Base-by-base conservation (phyloP, 2,329 filamentous ascomycete genomes). In the Fusarium globosum region DNA sequence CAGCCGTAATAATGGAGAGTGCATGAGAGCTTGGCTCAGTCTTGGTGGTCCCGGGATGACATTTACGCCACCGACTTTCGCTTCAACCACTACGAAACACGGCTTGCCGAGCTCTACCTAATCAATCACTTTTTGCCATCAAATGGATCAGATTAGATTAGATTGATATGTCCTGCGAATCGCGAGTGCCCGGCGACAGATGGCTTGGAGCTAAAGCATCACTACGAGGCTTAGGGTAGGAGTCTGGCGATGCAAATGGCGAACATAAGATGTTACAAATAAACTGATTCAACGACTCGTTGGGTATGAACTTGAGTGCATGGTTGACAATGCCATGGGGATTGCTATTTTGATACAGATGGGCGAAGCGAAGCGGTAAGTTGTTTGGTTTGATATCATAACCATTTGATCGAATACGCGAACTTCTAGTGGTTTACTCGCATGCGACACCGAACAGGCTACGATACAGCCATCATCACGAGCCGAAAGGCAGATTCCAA, bases 111-210 rank as follows among this genome's bases (percentile, higher is more conserved):
- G 36, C 30, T 26, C 26, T 30, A 16, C 45, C 45, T 16, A 20
- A 35, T 55, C 23, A 11, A 28, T 36, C 26, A 6, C 21, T 15
- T 13, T 28, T 38, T n/a, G 7, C 28, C 14, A 35, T 30, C n/a
- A n/a, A 28, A 28, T 28, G 26, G 26, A 69, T 69, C 67, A 48
- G 65, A 70, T 70, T 59, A 70, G 66, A 69, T 69, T 48, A 69
- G 59, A 69, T 65, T 39, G 39, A 69, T 48, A 43, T 38, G 13
- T 18, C 15, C 15, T n/a, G 14, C 43, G 38, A 57, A 38, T 58
- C 13, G 14, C n/a, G 30, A 28, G 4, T 7, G 28, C n/a, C 28
- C 20, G 2, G 26, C 43, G 46, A 53, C 26, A 21, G 4, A 36
- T 42, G 39, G 48, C 20, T 52, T 52, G 18, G 7, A 33, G 28